Evolutionary conservation across 1,139 yeast species (phyloP).

Genomic region (Saccharomyces hybrid): DNA sequence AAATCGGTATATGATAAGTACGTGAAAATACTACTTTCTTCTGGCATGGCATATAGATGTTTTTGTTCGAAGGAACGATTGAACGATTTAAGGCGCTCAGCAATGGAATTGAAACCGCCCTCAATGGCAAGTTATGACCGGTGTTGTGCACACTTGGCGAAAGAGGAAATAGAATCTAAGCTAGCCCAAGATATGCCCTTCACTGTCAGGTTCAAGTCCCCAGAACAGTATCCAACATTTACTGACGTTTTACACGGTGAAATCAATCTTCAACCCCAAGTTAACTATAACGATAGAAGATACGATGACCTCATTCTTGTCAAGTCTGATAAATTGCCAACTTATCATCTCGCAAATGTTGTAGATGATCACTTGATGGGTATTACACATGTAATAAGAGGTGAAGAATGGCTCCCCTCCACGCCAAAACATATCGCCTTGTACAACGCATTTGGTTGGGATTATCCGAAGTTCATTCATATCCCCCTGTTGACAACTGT

Average conservation of each 20-base stretch:
- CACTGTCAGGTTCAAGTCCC: conserved; percentile 59
- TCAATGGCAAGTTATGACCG: conserved; percentile 90
- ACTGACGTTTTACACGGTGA: conserved; percentile 70
- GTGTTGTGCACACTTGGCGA: conserved; percentile 47
- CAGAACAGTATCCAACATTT: conserved; percentile 58
- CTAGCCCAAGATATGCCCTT: conserved; percentile 35
- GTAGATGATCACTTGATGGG: conserved; percentile 90
- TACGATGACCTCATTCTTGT: conserved; percentile 84
- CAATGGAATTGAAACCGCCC: conserved; percentile 71
- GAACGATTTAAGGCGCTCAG: conserved; percentile 58
- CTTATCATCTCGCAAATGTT: conserved; percentile 93
- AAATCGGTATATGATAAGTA: conserved; percentile 53
- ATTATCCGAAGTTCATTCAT: conserved; percentile 73
- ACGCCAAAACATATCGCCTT: conserved; percentile 91
- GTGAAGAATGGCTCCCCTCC: conserved; percentile 96
- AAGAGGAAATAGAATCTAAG: conserved; percentile 36
- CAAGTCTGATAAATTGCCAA: conserved; percentile 89
- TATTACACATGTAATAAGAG: conserved; percentile 89
- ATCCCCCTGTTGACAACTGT: conserved; percentile 77
- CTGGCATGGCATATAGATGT: conserved; percentile 78
- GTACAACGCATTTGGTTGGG: conserved; percentile 83
- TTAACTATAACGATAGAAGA: conserved; percentile 59
- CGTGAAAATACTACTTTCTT: conserved; percentile 47
- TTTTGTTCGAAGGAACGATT: conserved; percentile 79
- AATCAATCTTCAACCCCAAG: conserved; percentile 71